Conservation (phyloP, 192 early-diverging fungal genomes). For the Podila horticola region DNA sequence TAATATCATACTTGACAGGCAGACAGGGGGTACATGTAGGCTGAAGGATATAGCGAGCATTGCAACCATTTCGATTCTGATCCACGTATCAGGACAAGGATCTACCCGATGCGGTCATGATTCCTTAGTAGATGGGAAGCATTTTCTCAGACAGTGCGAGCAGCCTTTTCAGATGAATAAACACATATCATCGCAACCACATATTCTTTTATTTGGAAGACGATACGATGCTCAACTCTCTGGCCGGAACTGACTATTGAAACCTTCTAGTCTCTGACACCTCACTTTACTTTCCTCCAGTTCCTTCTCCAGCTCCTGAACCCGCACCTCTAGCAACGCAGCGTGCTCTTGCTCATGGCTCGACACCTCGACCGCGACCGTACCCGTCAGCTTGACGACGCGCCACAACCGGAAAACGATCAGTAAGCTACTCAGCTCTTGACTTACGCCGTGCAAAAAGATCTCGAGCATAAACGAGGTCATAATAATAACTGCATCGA, state of each 20-base stretch:
- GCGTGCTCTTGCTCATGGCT: conserved; percentile 15
- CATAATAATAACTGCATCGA: conserved; percentile 56
- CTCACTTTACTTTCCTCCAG: not conserved
- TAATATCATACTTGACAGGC: not conserved
- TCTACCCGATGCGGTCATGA: no score
- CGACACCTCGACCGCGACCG: conserved; percentile 54
- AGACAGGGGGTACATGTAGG: no score
- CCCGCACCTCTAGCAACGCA: not conserved
- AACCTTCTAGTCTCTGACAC: conserved; percentile 1
- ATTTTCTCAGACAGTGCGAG: no score
- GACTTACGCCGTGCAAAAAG: conserved; percentile 52
- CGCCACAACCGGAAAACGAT: conserved; percentile 65
- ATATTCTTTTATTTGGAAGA: no score
- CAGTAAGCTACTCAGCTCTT: conserved; percentile 58
- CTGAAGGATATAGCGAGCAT: no score
- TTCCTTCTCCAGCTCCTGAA: conserved; percentile 3
- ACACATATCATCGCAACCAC: not conserved
- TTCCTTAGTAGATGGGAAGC: no score
- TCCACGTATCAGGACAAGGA: no score
- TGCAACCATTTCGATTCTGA: no score
- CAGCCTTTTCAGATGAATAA: not conserved
- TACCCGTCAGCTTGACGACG: conserved; percentile 58
- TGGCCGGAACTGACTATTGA: not conserved
- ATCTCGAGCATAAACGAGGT: conserved; percentile 59
- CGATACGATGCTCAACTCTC: not conserved